These are phyloP conservation scores for Oryza officinalis DNA, from an alignment of 176 grass and related monocot genomes.

Conservation along the genomic window DNA sequence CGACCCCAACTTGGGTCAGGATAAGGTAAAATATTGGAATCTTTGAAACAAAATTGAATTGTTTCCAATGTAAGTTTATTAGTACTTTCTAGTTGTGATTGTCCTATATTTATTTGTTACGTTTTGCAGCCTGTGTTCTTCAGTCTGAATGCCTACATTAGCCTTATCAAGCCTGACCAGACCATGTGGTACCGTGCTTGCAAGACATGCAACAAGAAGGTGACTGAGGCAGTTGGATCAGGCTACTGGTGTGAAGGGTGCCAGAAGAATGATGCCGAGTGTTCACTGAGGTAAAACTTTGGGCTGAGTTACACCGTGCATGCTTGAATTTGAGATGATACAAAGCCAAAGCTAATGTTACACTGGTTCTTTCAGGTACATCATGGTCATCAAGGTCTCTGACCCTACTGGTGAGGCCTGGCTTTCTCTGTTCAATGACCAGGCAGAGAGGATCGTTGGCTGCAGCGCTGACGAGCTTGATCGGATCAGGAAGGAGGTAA, in stretches of 20 bases:
- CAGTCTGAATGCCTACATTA: slow-evolving; percentile 67
- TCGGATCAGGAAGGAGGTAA: slow-evolving; percentile 78
- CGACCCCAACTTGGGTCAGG: slow-evolving; percentile 77
- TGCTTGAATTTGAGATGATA: not conserved
- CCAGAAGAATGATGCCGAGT: slow-evolving; percentile 73
- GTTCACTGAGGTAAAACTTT: slow-evolving; percentile 70
- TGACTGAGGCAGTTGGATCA: slow-evolving; percentile 67
- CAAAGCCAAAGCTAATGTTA: not conserved
- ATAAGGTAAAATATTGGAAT: slow-evolving; percentile 55
- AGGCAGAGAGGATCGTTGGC: slow-evolving; percentile 87
- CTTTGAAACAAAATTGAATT: not conserved
- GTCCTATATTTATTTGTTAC: not conserved
- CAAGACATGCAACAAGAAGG: slow-evolving; percentile 95
- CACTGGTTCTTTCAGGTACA: slow-evolving; percentile 60
- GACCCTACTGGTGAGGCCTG: slow-evolving; percentile 90
- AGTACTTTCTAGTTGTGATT: not conserved
- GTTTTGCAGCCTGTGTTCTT: slow-evolving; percentile 73
- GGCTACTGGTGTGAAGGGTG: slow-evolving; percentile 94
- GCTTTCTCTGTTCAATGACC: slow-evolving; percentile 91
- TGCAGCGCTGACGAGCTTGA: slow-evolving; percentile 92
- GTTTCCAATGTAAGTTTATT: not conserved
- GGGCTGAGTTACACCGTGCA: not conserved
- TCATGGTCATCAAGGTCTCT: slow-evolving; percentile 84
- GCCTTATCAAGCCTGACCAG: slow-evolving; percentile 85
- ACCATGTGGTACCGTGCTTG: slow-evolving; percentile 98